Base-by-base conservation (phyloP, 2,329 filamentous ascomycete genomes). In the Cercospora zeina region DNA sequence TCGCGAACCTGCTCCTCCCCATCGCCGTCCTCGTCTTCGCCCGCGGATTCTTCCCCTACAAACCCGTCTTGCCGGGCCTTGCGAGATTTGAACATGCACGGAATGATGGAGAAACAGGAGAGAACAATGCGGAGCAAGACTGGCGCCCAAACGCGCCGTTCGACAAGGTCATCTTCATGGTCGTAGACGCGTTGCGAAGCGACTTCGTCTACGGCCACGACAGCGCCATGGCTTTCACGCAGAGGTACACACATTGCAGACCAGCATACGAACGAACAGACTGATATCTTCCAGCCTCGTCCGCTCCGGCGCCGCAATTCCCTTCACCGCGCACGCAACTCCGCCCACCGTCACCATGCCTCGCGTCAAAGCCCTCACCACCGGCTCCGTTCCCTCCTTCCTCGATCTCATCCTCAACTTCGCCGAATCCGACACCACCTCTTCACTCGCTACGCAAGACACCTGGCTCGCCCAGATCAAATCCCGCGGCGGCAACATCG, bases 301-400 rank as follows among this genome's bases (percentile, higher is more conserved):
- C 73, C 86, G 88, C 71, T 82, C 87, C 76, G 93, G 93, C 62
- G 83, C 84, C 62, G 96, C 95, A 6, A 81, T 97, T 37, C 95
- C 95, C 2, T 99, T 96, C 75, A 99, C 95, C 33, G 93, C 93
- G 34, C 89, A 96, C 82, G 95, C 95, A 16, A 89, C 91, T n/a
- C 92, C 96, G 56, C 95, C 95, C 1, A 99, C 95, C 7, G 93
- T 99, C 65, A 99, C 95, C 16, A 97, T 99, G 95, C 95, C 95
- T 45, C 88, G 93, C 65, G 87, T 99, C 71, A 99, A 99, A 79
- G 92, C 95, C 54, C 92, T 99, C 66, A 99, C 95, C 0, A 97
- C 95, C 1, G 95, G 95, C 64, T 97, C 93, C 1, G 95, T 96
- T n/a, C 95, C 95, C 2, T 97, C 93, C 1, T 99, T 99, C 76